Base-by-base conservation (phyloP, 2,329 filamentous ascomycete species). In the Dactylellina cionopaga region DNA sequence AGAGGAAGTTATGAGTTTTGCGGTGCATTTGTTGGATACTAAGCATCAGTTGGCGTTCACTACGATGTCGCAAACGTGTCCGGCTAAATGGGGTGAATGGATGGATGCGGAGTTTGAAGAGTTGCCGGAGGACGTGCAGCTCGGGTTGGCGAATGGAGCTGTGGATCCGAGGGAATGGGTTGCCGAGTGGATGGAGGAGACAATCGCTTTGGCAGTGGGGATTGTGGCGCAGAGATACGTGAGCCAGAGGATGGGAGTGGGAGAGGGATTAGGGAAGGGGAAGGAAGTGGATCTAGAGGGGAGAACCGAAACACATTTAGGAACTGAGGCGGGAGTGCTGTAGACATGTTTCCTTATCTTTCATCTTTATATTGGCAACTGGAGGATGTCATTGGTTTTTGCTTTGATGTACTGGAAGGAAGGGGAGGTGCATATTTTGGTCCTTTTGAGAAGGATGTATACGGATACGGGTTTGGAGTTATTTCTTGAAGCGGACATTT, bases 131-230 rank as follows among this genome's bases (percentile, higher is more conserved):
- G 92, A 93, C 78, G 97, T 99, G 77, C 85, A 87, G 19, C 91
- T 94, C 75, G 96, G 98, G 74, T 87, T 99, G 52, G 83, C 86
- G 63, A 83, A 81, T 55, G 88, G 88, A 13, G 88, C 87, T 7
- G 92, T 98, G 1, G 95, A 99, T 78, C 95, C 95, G 0, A 86
- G 95, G 66, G 95, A 99, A 80, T 99, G 95, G 95, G 91, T 96
- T 35, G 90, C 93, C 2, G 95, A 98, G 81, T 99, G 95, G 95
- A 86, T 99, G 47, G 94, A 98, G 82, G 94, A 98, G 82, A 83
- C 89, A 0, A 84, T 99, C 29, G 88, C 84, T 39, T 83, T 98
- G 51, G 87, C 88, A 2, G 87, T 96, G 0, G 94, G 95, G 15
- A 84, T 96, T 5, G 89, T 98, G 2, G 95, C 95, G 1, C 95